Percentiles rank a stretch among this genome's conserved stretches.
These are phyloP conservation scores for Apiotrichum gamsii DNA, from an alignment of 1,284 basidiomycete genomes.

Conservation along the genomic window DNA sequence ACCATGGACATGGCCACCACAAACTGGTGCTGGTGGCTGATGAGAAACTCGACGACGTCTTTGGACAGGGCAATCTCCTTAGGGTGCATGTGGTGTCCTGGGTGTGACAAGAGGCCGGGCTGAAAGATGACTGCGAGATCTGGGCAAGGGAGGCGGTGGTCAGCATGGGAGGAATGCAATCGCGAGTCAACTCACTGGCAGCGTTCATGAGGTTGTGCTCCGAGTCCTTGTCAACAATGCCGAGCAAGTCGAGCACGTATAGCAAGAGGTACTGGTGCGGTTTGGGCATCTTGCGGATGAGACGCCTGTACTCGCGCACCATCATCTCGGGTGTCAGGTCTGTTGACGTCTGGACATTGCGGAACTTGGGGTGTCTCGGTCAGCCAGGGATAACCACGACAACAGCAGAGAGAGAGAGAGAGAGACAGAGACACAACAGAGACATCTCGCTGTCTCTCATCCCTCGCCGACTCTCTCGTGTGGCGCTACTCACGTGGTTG, in stretches of 20 bases:
- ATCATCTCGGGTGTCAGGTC: constrained; percentile 55
- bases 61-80: constrained; percentile 80
- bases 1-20: constrained; percentile 42
- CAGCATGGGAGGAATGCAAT: constrained; percentile 1
- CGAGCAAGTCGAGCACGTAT: constrained; percentile 91
- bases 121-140: constrained; percentile 93
- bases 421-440: no score
- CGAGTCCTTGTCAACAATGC: constrained; percentile 84
- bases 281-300: constrained; percentile 78
- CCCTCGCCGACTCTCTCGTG: no score
- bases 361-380: constrained; percentile 60
- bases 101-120: constrained; percentile 84
- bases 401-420: no score
- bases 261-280: constrained; percentile 90
- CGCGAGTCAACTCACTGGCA: constrained; percentile 58
- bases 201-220: constrained; percentile 95
- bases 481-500: constrained; percentile 58
- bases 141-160: constrained; percentile 46
- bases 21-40: constrained; percentile 52
- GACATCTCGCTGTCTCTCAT: no score
- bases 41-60: constrained; percentile 87
- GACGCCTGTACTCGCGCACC: constrained; percentile 69
- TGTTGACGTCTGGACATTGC: constrained; percentile 57
- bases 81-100: constrained; percentile 71
- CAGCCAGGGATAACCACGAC: background rate